Evolutionary conservation across 495 filamentous ascomycete species (phyloP).

Genomic region (Penicillium canescens): DNA sequence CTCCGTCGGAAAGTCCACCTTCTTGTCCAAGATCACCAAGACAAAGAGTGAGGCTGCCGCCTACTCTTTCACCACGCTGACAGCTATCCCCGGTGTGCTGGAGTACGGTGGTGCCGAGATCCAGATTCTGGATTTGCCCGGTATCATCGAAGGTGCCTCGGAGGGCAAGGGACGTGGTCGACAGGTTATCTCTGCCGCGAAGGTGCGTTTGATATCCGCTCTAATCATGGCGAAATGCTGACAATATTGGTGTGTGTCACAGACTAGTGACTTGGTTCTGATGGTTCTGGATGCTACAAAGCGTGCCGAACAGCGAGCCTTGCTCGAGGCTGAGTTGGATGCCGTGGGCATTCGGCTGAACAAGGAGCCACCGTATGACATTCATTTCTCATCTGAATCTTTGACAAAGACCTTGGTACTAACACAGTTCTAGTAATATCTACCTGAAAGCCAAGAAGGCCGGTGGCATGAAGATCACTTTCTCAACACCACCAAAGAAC

Average conservation of each 20-base stretch:
- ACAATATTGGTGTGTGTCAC: background rate
- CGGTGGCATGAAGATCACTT: slow-evolving; percentile 98
- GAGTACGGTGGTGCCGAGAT: slow-evolving; percentile 99
- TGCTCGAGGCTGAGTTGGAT: slow-evolving; percentile 92
- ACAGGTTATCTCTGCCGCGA: slow-evolving; percentile 98
- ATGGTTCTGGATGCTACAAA: slow-evolving; percentile 99
- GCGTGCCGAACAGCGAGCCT: slow-evolving; percentile 86
- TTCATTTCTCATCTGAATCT: background rate
- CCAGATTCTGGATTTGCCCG: slow-evolving; percentile 95
- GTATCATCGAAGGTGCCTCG: slow-evolving; percentile 96
- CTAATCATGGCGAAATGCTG: background rate
- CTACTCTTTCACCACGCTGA: slow-evolving; percentile 97
- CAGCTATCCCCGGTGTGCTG: slow-evolving; percentile 95
- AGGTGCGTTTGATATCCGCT: slow-evolving; percentile 35
- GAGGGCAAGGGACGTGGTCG: slow-evolving; percentile 96
- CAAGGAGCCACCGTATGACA: slow-evolving; percentile 78
- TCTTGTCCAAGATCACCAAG: slow-evolving; percentile 98
- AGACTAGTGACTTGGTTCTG: slow-evolving; percentile 95
- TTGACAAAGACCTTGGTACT: background rate
- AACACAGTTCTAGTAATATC: slow-evolving; percentile 70
- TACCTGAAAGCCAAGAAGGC: slow-evolving; percentile 98
- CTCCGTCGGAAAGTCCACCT: slow-evolving; percentile 98
- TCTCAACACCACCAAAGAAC: slow-evolving; percentile 82
- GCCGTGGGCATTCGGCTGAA: slow-evolving; percentile 96
- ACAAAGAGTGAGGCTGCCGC: slow-evolving; percentile 95